Base-by-base conservation (phyloP, 1,284 basidiomycete genomes). In the Pulveroboletus sp. region DNA sequence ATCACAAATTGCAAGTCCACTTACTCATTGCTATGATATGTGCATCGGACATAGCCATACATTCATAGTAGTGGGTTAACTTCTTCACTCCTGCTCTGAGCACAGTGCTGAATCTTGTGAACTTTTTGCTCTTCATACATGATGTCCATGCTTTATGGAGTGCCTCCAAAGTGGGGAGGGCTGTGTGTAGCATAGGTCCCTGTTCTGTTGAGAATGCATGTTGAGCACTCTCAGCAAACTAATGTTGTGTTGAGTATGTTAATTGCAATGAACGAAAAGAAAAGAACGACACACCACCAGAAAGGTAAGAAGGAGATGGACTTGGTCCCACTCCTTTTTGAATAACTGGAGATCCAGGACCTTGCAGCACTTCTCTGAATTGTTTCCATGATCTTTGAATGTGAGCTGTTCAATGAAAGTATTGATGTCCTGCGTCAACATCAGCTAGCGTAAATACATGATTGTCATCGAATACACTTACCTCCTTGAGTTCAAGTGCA, bases 141-240 rank as follows among this genome's bases (percentile, higher is more conserved):
- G 48, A 54, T 1, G 42, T 50, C 71, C 70, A 73, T 4, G 61
- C 65, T 11, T 54, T 56, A 42, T 73, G 59, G 1, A 74, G 44
- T 0, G 35, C 39, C 48, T 73, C 67, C 24, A 74, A 50, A 1
- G 69, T 70, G 1, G 65, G 71, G 14, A 61, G 44, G 17, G 22
- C 33, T 2, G 17, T 17, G 2, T 63, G 43, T 35, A 63, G 38
- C 1, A 26, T 40, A 1, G 59, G 49, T 2, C 46, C 51, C 11
- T 43, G 47, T 9, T 64, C 62, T 24, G 47, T 55, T 0, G 26
- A 65, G 53, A 65, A 63, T 0, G 36, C 3, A 2, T 63, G 51
- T 47, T 63, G 53, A 18, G 61, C 48, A 36, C 63, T 65, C 5
- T 65, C 39, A 2, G 63, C 52, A 56, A 56, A 55, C 63, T 63